Conservation (phyloP, 2,329 filamentous ascomycete species). For the Hymenoscyphus salicellus region DNA sequence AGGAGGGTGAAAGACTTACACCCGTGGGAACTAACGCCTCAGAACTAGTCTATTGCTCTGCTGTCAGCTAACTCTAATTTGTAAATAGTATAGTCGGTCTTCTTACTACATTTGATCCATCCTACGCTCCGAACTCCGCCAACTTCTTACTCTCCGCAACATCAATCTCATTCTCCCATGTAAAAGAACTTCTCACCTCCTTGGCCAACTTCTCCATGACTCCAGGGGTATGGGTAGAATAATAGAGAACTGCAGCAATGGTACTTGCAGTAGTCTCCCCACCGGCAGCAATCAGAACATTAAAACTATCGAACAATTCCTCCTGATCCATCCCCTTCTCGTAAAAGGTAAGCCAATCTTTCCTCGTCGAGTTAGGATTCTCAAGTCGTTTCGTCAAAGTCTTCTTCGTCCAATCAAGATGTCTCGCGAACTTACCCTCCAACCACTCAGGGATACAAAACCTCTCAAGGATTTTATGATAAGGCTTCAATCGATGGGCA, state of each 20-base stretch:
- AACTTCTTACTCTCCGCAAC: conserved; percentile 8
- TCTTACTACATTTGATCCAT: too few relatives aligned
- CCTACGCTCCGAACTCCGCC: conserved; percentile 9
- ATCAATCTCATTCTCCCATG: conserved; percentile 10
- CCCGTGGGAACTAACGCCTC: conserved; percentile 6
- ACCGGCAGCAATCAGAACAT: conserved; percentile 18
- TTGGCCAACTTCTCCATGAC: conserved; percentile 34
- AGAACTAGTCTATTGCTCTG: too few relatives aligned
- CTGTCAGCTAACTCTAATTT: too few relatives aligned
- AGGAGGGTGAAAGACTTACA: not conserved
- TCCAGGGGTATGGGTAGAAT: conserved; percentile 34
- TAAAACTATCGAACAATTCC: conserved; percentile 18
- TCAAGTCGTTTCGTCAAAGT: not conserved
- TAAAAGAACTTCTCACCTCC: conserved; percentile 43
- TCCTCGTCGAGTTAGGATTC: not conserved
- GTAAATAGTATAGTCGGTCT: too few relatives aligned
- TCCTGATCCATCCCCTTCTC: conserved; percentile 2
- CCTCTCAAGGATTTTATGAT: not conserved
- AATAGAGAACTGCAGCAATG: conserved; percentile 15
- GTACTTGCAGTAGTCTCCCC: conserved; percentile 23
- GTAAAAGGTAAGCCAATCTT: not conserved
- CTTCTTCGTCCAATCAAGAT: not conserved
- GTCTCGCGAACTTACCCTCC: not conserved
- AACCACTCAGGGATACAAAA: not conserved
- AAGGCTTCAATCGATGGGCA: not conserved